A percentile compares a stretch with the other conserved stretches of the same genome.
Conservation (phyloP, 2,329 filamentous ascomycete genomes). For the Trichoderma breve region DNA sequence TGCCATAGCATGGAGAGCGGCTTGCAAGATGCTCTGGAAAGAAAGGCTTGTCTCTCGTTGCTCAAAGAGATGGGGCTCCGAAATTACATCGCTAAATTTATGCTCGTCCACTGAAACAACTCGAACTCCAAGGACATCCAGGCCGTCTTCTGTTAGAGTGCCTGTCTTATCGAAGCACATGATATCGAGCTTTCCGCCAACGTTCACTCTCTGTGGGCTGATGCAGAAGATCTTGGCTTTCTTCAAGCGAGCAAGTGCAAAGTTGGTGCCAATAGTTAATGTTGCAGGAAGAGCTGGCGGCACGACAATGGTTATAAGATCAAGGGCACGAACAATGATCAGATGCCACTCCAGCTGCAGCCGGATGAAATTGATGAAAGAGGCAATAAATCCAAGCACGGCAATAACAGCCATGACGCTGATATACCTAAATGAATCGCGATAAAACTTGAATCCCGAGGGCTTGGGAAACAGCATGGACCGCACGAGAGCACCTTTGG, state of each 20-base stretch:
- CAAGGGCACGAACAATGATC: conserved; percentile 86
- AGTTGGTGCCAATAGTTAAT: conserved; percentile 93
- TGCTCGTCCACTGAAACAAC: conserved; percentile 64
- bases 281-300: conserved; percentile 93
- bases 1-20: conserved; percentile 89
- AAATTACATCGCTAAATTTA: conserved; percentile 73
- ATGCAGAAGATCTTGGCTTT: conserved; percentile 95
- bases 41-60: conserved; percentile 34
- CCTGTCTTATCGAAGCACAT: conserved; percentile 99
- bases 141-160: conserved; percentile 92
- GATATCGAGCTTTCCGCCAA: conserved; percentile 91
- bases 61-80: conserved; percentile 61
- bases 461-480: conserved; percentile 99
- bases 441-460: conserved; percentile 97
- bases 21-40: conserved; percentile 43
- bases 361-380: conserved; percentile 88
- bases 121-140: conserved; percentile 87
- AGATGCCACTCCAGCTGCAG: conserved; percentile 82
- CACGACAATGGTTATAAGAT: conserved; percentile 96
- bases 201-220: conserved; percentile 93
- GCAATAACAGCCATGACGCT: conserved; percentile 92
- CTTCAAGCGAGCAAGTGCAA: conserved; percentile 82
- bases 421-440: conserved; percentile 96
- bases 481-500: conserved; percentile 89
- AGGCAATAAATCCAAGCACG: conserved; percentile 80